These are phyloP conservation scores for Populus deltoides DNA, from an alignment of 345 rosid species.

Conservation along the genomic window DNA sequence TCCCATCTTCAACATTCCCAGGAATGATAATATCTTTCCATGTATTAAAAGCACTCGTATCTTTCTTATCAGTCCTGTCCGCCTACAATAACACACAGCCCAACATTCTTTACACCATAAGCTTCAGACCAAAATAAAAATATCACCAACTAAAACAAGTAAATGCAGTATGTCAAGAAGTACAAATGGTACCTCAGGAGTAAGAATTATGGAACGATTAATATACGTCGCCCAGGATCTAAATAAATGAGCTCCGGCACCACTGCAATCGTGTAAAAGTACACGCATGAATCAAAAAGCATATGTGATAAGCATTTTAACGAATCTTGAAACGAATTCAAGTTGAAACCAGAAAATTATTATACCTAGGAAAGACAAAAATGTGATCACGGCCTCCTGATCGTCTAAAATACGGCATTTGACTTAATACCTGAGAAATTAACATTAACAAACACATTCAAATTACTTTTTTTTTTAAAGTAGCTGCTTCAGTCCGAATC, in stretches of 20 bases:
- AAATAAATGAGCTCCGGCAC: slow-evolving; percentile 77
- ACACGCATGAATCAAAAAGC: not conserved
- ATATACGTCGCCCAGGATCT: slow-evolving; percentile 70
- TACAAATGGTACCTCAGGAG: slow-evolving; percentile 60
- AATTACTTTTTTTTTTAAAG: too few relatives aligned
- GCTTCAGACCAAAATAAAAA: not conserved
- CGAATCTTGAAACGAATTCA: not conserved
- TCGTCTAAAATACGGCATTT: slow-evolving; percentile 86
- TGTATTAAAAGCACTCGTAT: slow-evolving; percentile 80
- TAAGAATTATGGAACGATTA: slow-evolving; percentile 73
- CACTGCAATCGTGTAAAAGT: slow-evolving; percentile 16
- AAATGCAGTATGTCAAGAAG: not conserved
- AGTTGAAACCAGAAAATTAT: not conserved
- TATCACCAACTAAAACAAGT: not conserved
- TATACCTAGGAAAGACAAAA: slow-evolving; percentile 88
- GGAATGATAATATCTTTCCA: slow-evolving; percentile 99
- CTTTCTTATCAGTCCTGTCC: slow-evolving; percentile 92
- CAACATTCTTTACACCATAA: slow-evolving; percentile 9
- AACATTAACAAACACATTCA: not conserved
- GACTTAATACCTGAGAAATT: slow-evolving; percentile 66
- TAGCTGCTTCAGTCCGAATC: not conserved
- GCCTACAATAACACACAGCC: slow-evolving; percentile 52
- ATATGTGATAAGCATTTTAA: not conserved
- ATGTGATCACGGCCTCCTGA: slow-evolving; percentile 97
- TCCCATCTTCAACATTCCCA: slow-evolving; percentile 87